Conservation (phyloP, 768 basidiomycete genomes). For the Rhizopogon vesiculosus region DNA sequence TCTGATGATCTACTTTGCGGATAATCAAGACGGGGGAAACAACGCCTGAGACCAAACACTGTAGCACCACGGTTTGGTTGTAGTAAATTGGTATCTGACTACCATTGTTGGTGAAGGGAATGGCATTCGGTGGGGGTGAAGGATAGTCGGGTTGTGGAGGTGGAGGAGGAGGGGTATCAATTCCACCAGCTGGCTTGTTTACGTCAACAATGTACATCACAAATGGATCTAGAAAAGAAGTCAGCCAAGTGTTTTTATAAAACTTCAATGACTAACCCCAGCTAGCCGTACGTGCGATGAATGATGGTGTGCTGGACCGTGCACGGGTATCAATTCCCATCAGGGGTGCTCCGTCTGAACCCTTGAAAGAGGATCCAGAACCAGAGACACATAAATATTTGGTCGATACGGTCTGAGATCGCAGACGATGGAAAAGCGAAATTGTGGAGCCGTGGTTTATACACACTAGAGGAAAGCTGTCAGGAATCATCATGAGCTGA, state of each 20-base stretch:
- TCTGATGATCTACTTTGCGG: constrained; percentile 89
- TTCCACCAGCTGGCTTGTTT: constrained; percentile 72
- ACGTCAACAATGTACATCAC: constrained; percentile 98
- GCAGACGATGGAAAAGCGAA: constrained; percentile 91
- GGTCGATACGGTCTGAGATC: constrained; percentile 93
- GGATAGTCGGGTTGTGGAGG: constrained; percentile 89
- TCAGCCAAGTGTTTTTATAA: not conserved
- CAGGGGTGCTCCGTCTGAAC: constrained; percentile 85
- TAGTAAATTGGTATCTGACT: constrained; percentile 91
- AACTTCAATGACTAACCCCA: constrained; percentile 57
- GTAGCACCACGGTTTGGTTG: constrained; percentile 93
- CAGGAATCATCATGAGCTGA: constrained; percentile 8
- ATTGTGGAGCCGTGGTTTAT: constrained; percentile 96
- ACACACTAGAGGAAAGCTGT: constrained; percentile 54
- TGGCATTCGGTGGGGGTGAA: constrained; percentile 86
- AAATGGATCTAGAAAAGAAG: constrained; percentile 63
- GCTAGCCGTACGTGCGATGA: constrained; percentile 84
- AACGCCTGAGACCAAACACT: constrained; percentile 91
- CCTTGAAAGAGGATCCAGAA: constrained; percentile 86
- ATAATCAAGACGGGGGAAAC: constrained; percentile 92
- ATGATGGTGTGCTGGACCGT: constrained; percentile 74
- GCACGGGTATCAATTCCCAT: constrained; percentile 74
- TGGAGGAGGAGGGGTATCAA: constrained; percentile 74
- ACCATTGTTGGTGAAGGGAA: constrained; percentile 78
- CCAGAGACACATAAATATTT: constrained; percentile 96